Evolutionary conservation across 441 rosid species (phyloP).

Genomic region (Croton laevigatus): DNA sequence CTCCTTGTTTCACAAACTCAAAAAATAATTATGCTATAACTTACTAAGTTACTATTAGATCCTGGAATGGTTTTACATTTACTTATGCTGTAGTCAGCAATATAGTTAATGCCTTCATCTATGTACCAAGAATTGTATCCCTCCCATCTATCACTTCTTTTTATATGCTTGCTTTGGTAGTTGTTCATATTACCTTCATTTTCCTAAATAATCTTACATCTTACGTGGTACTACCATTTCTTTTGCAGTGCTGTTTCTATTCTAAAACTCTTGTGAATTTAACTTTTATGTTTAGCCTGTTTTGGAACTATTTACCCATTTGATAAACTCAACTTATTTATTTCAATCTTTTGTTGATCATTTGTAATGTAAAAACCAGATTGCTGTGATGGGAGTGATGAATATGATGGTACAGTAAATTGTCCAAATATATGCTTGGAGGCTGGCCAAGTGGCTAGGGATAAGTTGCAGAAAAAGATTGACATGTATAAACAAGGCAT

Average conservation of each 20-base stretch:
- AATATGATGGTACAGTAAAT: slow-evolving; percentile 67
- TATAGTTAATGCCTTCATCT: not conserved
- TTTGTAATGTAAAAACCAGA: slow-evolving; percentile 37
- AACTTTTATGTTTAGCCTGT: not conserved
- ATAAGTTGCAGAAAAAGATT: slow-evolving; percentile 67
- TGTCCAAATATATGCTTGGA: slow-evolving; percentile 91
- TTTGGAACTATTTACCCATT: not conserved
- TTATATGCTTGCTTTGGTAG: not conserved
- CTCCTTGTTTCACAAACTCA: not conserved
- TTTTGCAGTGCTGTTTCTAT: not conserved
- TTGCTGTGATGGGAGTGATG: slow-evolving; percentile 98
- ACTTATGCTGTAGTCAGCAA: not conserved
- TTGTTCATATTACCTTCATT: not conserved
- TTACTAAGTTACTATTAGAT: not conserved
- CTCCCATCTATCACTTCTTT: not conserved
- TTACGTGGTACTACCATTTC: not conserved
- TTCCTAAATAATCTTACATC: not conserved
- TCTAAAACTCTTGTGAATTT: not conserved
- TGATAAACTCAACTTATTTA: not conserved
- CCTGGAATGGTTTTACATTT: not conserved
- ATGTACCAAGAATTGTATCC: not conserved
- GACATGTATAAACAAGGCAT: slow-evolving; percentile 64
- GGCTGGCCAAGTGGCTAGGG: slow-evolving; percentile 84
- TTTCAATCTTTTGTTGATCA: slow-evolving; percentile 1
- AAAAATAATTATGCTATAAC: not conserved